Percentiles rank a stretch among this genome's conserved stretches.
Evolutionary conservation across 108 stramenopile genomes (phyloP).

Genomic region (Fistulifera solaris): DNA sequence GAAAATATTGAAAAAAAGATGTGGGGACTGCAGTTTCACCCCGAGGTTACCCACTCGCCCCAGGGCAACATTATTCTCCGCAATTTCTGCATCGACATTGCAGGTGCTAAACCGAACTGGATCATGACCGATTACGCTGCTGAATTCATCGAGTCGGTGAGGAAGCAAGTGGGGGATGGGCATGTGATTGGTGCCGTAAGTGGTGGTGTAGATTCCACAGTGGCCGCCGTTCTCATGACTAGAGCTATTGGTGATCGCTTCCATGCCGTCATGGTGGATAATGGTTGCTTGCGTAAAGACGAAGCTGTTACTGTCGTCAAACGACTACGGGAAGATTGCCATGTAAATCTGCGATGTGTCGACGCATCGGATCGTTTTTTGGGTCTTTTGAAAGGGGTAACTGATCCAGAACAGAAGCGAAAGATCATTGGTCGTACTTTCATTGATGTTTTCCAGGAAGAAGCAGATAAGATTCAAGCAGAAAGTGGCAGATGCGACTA

Average conservation of each 20-base stretch:
- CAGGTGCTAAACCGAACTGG: conserved; percentile 87
- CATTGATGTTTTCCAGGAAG: conserved; percentile 96
- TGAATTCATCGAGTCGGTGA: conserved; percentile 87
- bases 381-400: conserved; percentile 71
- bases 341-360: conserved; percentile 88
- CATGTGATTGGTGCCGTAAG: conserved; percentile 98
- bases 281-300: conserved; percentile 94
- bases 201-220: conserved; percentile 99
- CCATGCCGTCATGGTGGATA: conserved; percentile 98
- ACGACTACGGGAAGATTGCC: conserved; percentile 84
- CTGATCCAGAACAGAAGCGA: conserved; percentile 95
- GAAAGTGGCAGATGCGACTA: conserved; percentile 67
- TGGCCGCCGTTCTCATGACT: conserved; percentile 95
- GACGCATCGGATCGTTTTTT: conserved; percentile 94
- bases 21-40: conserved; percentile 98
- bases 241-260: conserved; percentile 94
- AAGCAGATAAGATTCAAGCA: conserved; percentile 78
- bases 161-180: conserved; percentile 81
- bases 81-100: conserved; percentile 88
- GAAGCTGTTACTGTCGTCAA: conserved; percentile 82
- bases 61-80: conserved; percentile 73
- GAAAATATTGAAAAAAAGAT: conserved; percentile 68
- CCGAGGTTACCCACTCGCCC: conserved; percentile 95
- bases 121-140: conserved; percentile 95
- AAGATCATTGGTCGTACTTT: conserved; percentile 96